Conservation (phyloP, 2,329 filamentous ascomycete species). For the Sordariomycetes sp. region DNA sequence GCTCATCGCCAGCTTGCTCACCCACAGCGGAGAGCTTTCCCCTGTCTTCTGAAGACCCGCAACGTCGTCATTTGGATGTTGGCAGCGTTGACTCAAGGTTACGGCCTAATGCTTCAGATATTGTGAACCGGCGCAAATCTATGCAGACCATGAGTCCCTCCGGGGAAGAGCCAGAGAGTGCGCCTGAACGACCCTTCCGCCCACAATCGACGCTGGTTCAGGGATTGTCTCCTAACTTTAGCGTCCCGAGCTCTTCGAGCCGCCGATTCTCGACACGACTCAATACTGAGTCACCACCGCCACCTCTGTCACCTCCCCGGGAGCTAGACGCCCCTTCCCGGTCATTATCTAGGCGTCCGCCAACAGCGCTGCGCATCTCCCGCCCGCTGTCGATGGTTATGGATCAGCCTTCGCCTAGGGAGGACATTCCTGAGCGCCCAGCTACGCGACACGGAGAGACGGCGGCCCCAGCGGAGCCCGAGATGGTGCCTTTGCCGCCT, state of each 20-base stretch:
- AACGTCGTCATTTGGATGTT: conserved; percentile 12
- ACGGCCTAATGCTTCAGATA: conserved; percentile 43
- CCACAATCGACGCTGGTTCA: conserved; percentile 11
- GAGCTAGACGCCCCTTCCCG: conserved; percentile 11
- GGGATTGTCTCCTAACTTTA: conserved; percentile 39
- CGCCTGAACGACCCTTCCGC: conserved; percentile 1
- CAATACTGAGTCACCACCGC: neutral
- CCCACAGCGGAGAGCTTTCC: conserved; percentile 43
- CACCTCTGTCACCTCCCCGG: neutral
- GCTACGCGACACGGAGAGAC: conserved; percentile 13
- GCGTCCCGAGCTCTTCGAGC: conserved; percentile 35
- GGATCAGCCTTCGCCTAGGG: conserved; percentile 39
- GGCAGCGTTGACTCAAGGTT: conserved; percentile 24
- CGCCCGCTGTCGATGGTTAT: conserved; percentile 45
- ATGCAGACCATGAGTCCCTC: conserved; percentile 36
- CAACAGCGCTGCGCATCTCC: conserved; percentile 36
- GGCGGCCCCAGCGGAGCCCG: neutral
- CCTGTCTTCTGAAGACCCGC: conserved; percentile 8
- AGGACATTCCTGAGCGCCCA: conserved; percentile 16
- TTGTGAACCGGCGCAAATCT: conserved; percentile 41
- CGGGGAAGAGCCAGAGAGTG: conserved; percentile 19
- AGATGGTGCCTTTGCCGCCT: neutral
- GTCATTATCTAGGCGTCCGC: conserved; percentile 20
- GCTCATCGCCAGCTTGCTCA: conserved; percentile 48
- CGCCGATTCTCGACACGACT: conserved; percentile 31